Base-by-base conservation (phyloP, 169 alveolate genomes). In the Eimeria nieschulzi region DNA sequence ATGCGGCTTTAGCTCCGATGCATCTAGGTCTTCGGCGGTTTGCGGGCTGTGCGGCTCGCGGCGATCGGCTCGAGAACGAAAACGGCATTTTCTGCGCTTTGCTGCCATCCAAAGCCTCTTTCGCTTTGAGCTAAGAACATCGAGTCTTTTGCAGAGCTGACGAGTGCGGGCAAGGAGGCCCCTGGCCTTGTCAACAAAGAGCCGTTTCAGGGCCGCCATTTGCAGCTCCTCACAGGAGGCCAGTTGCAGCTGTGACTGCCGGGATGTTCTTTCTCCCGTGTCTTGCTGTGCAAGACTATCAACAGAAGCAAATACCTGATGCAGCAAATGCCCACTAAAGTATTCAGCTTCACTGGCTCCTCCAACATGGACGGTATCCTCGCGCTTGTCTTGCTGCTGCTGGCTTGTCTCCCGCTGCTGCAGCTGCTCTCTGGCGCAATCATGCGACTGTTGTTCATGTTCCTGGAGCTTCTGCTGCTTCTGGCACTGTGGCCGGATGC, bases 121-220 rank as follows among this genome's bases (percentile, higher is more conserved):
- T 26, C 90, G 25, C 46, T 59, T 59, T 9, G 90, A 63, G 64
- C 63, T 56, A 0, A 82, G 90, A 7, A 21, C 61, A 23, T 63
- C 61, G 61, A 82, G 21, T 39, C 90, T 26, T 63, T 33, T 82
- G 78, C 90, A 82, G 59, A 82, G 90, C 66, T 82, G 90, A 56
- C 90, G 53, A 9, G 90, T 82, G 39, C 90, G 90, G n/a, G 90
- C 64, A 26, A 82, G 78, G 10, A 82, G 64, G 73, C 90, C 59
- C 9, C 90, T 73, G 53, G 90, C 51, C 26, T 82, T 82, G 59
- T 82, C 90, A 26, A 82, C 90, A 68, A 82, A 82, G 53, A 82
- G 53, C 78, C 90, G 90, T 76, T 82, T 82, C 55, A 82, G 76
- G 8, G 90, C 90, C 53, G 90, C 90, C 90, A 82, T 82, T 46